A percentile compares a stretch with the other conserved stretches of the same genome.
Conservation (phyloP, 164 flowering plant genomes). For the Magnolia officinalis region DNA sequence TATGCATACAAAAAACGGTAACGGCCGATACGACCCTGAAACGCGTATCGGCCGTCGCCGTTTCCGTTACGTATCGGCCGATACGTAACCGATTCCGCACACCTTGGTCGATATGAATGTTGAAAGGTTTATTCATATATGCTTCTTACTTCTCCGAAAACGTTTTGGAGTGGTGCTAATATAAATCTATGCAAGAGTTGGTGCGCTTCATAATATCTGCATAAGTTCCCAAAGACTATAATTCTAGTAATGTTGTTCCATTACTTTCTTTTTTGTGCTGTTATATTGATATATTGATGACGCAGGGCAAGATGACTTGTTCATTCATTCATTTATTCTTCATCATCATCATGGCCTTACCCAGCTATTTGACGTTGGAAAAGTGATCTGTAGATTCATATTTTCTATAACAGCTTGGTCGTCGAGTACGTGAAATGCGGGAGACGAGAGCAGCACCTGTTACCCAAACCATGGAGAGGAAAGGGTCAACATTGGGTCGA, state of each 20-base stretch:
- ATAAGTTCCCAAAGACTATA: background rate
- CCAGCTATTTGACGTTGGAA: background rate
- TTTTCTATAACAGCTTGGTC: conserved; percentile 60
- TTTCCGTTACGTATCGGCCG: no score
- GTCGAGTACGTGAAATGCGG: conserved; percentile 95
- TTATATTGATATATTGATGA: no score
- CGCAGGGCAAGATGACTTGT: background rate
- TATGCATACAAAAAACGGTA: no score
- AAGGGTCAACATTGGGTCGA: conserved; percentile 40
- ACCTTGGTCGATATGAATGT: no score
- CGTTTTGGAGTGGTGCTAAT: no score
- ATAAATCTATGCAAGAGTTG: background rate
- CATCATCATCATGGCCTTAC: background rate
- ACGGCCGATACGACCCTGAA: no score
- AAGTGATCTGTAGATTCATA: background rate
- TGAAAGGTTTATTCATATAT: no score
- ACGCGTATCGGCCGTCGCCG: no score
- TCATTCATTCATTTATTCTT: background rate
- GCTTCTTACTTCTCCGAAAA: no score
- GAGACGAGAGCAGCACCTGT: conserved; percentile 74
- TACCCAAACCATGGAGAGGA: conserved; percentile 49
- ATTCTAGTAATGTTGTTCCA: background rate
- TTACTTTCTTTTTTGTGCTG: background rate
- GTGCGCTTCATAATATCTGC: background rate
- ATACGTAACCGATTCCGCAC: no score